Conservation (phyloP, 768 basidiomycete species). For the Jaapia argillacea region DNA sequence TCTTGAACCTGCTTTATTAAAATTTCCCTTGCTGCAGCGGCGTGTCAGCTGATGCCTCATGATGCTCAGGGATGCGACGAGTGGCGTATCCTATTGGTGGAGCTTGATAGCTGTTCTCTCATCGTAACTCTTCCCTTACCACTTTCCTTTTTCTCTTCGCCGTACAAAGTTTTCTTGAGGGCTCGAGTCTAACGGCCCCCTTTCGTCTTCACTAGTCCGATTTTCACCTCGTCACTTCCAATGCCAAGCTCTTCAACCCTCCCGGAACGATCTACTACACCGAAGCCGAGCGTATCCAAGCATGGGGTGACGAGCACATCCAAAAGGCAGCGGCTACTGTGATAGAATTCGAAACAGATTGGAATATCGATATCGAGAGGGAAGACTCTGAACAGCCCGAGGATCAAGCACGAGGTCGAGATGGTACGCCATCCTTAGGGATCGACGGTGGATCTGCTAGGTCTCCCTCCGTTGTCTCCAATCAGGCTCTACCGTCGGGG, state of each 20-base stretch:
- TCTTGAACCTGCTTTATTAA: too few species aligned
- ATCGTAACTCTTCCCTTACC: not conserved
- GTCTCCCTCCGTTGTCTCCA: constrained; percentile 16
- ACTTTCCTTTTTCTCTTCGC: not conserved
- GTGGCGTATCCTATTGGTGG: too few species aligned
- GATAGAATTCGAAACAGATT: constrained; percentile 75
- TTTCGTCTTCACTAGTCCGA: constrained; percentile 35
- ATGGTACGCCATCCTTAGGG: constrained; percentile 19
- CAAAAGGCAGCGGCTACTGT: constrained; percentile 59
- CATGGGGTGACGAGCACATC: constrained; percentile 68
- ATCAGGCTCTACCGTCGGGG: constrained; percentile 1
- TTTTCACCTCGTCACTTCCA: constrained; percentile 59
- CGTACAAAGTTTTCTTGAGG: too few species aligned
- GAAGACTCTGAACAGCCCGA: constrained; percentile 21
- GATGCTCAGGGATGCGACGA: too few species aligned
- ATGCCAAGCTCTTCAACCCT: constrained; percentile 72
- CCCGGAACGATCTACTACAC: constrained; percentile 62
- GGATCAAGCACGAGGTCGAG: too few species aligned
- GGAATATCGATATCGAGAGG: constrained; percentile 71
- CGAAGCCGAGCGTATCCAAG: constrained; percentile 65
- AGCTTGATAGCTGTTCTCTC: too few species aligned
- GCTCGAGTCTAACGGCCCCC: too few species aligned
- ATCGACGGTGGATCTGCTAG: constrained; percentile 12
- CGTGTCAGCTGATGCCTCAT: too few species aligned
- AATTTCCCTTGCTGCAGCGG: too few species aligned